Percentiles rank a stretch among this genome's conserved stretches.
These are phyloP conservation scores for Aspergillus sp. DNA, from an alignment of 2,329 filamentous ascomycete species.

Conservation along the genomic window DNA sequence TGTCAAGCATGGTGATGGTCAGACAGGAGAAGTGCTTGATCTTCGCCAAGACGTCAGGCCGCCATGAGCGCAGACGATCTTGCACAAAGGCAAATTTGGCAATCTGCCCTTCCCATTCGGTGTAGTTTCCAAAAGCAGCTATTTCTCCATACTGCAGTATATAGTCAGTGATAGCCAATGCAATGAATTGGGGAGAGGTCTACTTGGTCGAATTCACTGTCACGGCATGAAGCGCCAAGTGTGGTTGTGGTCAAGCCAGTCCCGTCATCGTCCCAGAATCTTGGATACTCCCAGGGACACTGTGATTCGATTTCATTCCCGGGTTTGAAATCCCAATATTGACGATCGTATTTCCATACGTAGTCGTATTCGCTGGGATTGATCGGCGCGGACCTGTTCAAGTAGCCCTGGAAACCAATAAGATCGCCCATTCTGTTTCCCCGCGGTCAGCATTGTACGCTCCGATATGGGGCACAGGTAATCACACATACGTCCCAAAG, in stretches of 20 bases:
- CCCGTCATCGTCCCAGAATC: slow-evolving; percentile 58
- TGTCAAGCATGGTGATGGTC: slow-evolving; percentile 60
- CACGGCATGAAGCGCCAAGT: slow-evolving; percentile 20
- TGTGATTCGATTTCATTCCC: slow-evolving; percentile 53
- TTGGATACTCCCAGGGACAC: slow-evolving; percentile 55
- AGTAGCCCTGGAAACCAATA: slow-evolving; percentile 48
- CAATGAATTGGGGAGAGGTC: neutral
- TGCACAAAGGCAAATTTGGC: slow-evolving; percentile 67
- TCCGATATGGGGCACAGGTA: neutral
- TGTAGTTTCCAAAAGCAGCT: slow-evolving; percentile 62
- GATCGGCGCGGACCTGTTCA: slow-evolving; percentile 57
- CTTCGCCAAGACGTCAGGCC: slow-evolving; percentile 57
- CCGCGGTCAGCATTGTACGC: neutral
- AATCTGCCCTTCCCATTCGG: slow-evolving; percentile 64
- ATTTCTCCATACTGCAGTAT: slow-evolving; percentile 56
- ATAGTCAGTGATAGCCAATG: neutral
- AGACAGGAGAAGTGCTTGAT: slow-evolving; percentile 65
- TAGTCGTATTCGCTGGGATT: slow-evolving; percentile 57
- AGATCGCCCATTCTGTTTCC: slow-evolving; percentile 56
- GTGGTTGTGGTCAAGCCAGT: slow-evolving; percentile 5
- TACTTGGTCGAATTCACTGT: slow-evolving; percentile 62
- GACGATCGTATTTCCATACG: slow-evolving; percentile 55
- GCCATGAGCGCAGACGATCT: slow-evolving; percentile 66
- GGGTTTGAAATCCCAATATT: slow-evolving; percentile 60
- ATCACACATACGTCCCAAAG: slow-evolving; percentile 55